Evolutionary conservation across 2,329 filamentous ascomycete species (phyloP).

Genomic region (Aureobasidium mangrovei): DNA sequence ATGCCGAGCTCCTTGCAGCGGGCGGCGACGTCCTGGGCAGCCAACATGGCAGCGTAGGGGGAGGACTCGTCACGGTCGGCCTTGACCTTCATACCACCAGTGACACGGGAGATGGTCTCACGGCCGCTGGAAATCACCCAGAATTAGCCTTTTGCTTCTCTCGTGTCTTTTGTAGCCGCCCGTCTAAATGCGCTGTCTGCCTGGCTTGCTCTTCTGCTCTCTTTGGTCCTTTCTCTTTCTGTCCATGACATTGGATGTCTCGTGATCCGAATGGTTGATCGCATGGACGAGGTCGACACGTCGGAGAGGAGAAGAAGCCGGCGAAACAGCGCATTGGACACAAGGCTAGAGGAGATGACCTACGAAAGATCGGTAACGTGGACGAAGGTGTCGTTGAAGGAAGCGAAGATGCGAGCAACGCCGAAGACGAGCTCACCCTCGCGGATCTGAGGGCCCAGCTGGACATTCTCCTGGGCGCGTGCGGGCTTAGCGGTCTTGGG

Average conservation of each 20-base stretch:
- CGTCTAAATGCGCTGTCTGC: not conserved
- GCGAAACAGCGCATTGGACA: not conserved
- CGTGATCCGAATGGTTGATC: too few relatives aligned
- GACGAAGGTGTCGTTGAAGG: conserved; percentile 58
- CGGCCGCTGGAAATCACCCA: conserved; percentile 77
- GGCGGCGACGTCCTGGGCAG: conserved; percentile 82
- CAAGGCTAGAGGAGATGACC: conserved; percentile 19
- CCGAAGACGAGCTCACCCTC: conserved; percentile 98
- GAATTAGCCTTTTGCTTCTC: conserved; percentile 45
- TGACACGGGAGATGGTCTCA: conserved; percentile 99
- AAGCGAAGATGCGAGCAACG: conserved; percentile 96
- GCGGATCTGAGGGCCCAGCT: conserved; percentile 90
- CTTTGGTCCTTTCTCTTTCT: not conserved
- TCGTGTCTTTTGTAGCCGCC: not conserved
- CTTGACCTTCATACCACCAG: conserved; percentile 99
- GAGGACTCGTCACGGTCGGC: conserved; percentile 99
- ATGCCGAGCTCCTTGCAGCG: conserved; percentile 82
- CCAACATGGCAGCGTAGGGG: conserved; percentile 99
- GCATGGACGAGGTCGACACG: too few relatives aligned
- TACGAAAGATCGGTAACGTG: conserved; percentile 93
- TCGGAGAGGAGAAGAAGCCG: not conserved
- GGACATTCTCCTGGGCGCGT: conserved; percentile 89
- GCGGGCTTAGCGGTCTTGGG: conserved; percentile 83
- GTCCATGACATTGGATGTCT: not conserved
- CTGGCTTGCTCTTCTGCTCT: not conserved